Evolutionary conservation across 805 yeast genomes (phyloP).

Genomic region (Danielozyma ontarioensis): DNA sequence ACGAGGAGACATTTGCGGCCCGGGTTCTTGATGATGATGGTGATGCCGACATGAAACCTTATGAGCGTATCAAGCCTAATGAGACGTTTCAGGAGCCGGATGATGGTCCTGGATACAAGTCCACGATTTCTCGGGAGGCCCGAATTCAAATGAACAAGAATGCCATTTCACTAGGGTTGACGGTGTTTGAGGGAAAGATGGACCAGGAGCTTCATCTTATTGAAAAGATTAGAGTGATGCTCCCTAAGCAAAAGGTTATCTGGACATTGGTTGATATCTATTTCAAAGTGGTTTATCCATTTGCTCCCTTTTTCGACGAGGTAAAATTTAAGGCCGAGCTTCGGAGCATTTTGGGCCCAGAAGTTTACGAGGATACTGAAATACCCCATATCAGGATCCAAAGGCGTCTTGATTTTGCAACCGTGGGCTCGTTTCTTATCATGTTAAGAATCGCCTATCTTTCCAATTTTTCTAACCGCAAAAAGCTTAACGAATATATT

Average conservation of each 20-base stretch:
- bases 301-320: conserved; percentile 17
- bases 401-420: conserved; percentile 8
- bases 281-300: conserved; percentile 14
- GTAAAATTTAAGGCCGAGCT: conserved; percentile 10
- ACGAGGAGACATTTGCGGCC: conserved; percentile 4
- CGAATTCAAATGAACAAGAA: conserved; percentile 18
- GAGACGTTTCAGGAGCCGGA: not conserved
- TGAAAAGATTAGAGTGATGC: conserved; percentile 11
- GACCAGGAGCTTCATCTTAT: conserved; percentile 18
- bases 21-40: conserved; percentile 22
- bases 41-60: conserved; percentile 17
- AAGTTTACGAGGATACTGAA: conserved; percentile 5
- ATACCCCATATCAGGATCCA: conserved; percentile 4
- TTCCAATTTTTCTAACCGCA: conserved; percentile 9
- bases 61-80: conserved; percentile 3
- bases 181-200: conserved; percentile 25
- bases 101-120: too few relatives aligned
- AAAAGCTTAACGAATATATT: conserved; percentile 5
- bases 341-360: conserved; percentile 11
- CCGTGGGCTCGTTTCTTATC: conserved; percentile 10
- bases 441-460: conserved; percentile 10
- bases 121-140: too few relatives aligned
- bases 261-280: conserved; percentile 12
- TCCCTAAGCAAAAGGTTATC: conserved; percentile 11
- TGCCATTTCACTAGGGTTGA: conserved; percentile 30